phyloP scores from a whole-genome alignment of 164 flowering plant species.

The Aristolochia contorta region DNA sequence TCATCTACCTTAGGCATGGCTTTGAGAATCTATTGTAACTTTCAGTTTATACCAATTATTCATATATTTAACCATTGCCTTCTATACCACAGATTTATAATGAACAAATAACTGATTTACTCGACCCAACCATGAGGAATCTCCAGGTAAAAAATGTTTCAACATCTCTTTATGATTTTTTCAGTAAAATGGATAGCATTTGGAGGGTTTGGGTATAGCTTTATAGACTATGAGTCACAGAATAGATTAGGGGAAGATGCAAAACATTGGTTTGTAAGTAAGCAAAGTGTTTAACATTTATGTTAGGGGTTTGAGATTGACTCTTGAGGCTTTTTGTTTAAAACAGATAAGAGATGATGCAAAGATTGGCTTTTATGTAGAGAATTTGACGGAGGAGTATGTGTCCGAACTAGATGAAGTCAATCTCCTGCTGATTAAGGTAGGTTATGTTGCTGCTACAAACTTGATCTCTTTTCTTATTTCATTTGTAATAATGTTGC shows the following conservation, averaged over 20 bases:
- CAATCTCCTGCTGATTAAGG: conserved; percentile 84
- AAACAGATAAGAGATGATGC: conserved; percentile 79
- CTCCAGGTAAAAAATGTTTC: conserved; percentile 46
- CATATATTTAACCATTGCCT: not conserved
- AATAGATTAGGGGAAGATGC: no score
- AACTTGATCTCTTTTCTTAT: no score
- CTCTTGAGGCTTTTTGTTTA: conserved; percentile 4
- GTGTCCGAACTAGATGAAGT: conserved; percentile 72
- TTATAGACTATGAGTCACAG: no score
- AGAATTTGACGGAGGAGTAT: conserved; percentile 85
- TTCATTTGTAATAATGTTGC: no score
- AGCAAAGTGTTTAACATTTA: not conserved
- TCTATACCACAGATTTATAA: conserved; percentile 56
- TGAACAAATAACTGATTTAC: conserved; percentile 82
- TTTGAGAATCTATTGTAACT: not conserved
- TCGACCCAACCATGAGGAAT: conserved; percentile 78
- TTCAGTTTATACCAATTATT: no score
- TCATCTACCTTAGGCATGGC: not conserved
- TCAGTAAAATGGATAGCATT: no score
- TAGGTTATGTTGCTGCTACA: conserved; percentile 9
- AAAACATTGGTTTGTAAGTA: no score
- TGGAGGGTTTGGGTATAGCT: no score
- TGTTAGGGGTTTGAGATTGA: not conserved
- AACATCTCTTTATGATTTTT: not conserved
- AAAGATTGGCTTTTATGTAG: conserved; percentile 70